Percentiles rank a stretch among this genome's conserved stretches.
Evolutionary conservation across 1,284 basidiomycete species (phyloP).

Genomic region (Papiliotrema laurentii): DNA sequence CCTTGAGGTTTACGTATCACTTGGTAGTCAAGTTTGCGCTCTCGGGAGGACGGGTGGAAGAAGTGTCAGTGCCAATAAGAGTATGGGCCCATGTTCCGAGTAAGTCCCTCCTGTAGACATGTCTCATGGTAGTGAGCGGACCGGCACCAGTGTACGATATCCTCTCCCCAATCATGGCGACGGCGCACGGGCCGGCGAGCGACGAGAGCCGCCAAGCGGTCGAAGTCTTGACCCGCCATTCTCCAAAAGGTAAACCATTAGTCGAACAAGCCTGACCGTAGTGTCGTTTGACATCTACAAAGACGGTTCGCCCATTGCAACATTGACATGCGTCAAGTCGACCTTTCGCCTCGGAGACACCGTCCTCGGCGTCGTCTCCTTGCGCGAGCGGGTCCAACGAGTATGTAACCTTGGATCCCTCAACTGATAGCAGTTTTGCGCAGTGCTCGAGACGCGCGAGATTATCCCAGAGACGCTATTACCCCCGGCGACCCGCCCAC

Average conservation of each 20-base stretch:
- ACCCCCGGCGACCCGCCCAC: conserved; percentile 45
- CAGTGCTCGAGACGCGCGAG: conserved; percentile 79
- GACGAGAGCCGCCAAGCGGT: conserved; percentile 77
- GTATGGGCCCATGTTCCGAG: conserved; percentile 43
- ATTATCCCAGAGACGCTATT: conserved; percentile 59
- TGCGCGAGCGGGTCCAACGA: conserved; percentile 65
- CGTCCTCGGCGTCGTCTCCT: conserved; percentile 75
- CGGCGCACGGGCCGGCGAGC: conserved; percentile 48
- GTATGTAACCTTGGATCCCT: conserved; percentile 53
- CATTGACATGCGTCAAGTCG: conserved; percentile 83
- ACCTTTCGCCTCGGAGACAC: conserved; percentile 87
- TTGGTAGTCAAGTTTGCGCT: conserved; percentile 79
- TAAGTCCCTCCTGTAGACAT: conserved; percentile 48
- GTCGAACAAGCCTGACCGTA: conserved; percentile 33
- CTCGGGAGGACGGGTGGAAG: conserved; percentile 38
- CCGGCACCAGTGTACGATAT: conserved; percentile 39
- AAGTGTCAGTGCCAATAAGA: conserved; percentile 36
- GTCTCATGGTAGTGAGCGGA: conserved; percentile 13
- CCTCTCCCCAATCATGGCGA: conserved; percentile 42
- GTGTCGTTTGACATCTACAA: conserved; percentile 91
- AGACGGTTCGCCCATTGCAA: conserved; percentile 78
- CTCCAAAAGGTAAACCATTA: conserved; percentile 66
- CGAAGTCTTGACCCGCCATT: conserved; percentile 80
- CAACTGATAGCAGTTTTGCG: conserved; percentile 59
- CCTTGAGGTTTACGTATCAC: conserved; percentile 81